These are phyloP conservation scores for Tothia fuscella DNA, from an alignment of 2,329 filamentous ascomycete genomes.

Conservation along the genomic window DNA sequence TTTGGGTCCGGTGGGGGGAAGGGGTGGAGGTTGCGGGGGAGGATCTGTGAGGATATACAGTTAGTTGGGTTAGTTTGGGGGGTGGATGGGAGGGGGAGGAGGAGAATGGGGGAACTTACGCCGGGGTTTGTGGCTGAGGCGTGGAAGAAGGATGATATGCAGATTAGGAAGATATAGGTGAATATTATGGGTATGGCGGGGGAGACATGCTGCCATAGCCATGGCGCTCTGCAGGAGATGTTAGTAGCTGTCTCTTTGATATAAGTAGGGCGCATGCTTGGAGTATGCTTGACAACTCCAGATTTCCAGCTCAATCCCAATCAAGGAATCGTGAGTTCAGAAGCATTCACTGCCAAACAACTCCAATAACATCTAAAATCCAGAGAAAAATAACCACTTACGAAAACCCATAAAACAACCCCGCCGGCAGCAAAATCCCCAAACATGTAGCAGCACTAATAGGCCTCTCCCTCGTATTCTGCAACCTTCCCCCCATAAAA, in stretches of 20 bases:
- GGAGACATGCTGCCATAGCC: conserved; percentile 75
- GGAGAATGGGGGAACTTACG: conserved; percentile 54
- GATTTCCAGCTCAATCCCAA: background rate
- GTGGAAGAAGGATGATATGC: conserved; percentile 86
- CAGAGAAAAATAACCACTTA: conserved; percentile 25
- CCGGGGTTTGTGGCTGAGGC: conserved; percentile 88
- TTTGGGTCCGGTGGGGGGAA: conserved; percentile 66
- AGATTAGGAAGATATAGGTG: conserved; percentile 82
- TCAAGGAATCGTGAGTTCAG: background rate
- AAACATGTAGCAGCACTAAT: conserved; percentile 80
- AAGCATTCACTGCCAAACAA: background rate
- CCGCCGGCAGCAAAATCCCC: conserved; percentile 64
- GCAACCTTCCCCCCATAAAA: conserved; percentile 70
- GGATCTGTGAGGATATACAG: conserved; percentile 46
- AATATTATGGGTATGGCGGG: conserved; percentile 83
- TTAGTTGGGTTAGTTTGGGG: background rate
- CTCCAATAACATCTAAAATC: too few species aligned
- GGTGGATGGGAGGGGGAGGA: background rate
- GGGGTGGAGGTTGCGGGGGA: conserved; percentile 82
- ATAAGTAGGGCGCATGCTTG: too few species aligned
- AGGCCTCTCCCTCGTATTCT: conserved; percentile 77
- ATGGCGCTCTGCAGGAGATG: conserved; percentile 49
- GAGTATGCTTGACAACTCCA: too few species aligned
- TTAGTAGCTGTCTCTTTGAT: conserved; percentile 14
- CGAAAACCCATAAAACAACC: conserved; percentile 78